Evolutionary conservation across 2,329 filamentous ascomycete species (phyloP), one percentile per base, ranked within the genome.

Genomic region (Talaromyces funiculosus): DNA sequence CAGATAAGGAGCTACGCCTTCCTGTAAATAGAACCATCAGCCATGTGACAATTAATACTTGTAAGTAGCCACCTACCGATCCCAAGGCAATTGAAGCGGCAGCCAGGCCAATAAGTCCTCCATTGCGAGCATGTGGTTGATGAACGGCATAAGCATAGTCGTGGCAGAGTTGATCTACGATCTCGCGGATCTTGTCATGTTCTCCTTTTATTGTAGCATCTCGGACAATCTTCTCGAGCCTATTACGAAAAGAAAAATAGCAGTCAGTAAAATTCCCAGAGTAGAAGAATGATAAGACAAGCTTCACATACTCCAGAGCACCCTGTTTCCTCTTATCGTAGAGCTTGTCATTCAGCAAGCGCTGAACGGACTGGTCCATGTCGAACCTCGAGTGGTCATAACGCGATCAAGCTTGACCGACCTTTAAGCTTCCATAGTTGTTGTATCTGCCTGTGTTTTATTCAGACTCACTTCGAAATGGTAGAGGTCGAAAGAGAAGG

Each of bases 291-390:
- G 10, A 51, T 5, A 35, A 10, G 29, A 16, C 22, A 10, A 54
- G 35, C 33, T 40, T n/a, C 24, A 56, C 61, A 35, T 86, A 96
- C 92, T 99, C 94, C 61, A 99, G 85, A 68, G 95, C 94, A 65
- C 94, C 94, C 71, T 92, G 88, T 78, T 99, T 99, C 73, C 95
- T 86, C 81, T 95, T 96, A 74, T 99, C 94, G 76, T 99, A 99
- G 72, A 97, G 88, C 84, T 97, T 99, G 79, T 99, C 94, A 74
- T 95, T 96, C 73, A 99, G 82, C 67, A 92, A 84, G 68, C 93
- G 90, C 77, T 95, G 91, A 73, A 97, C 90, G 73, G 87, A 88
- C 71, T 85, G 82, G 80, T 97, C 93, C 92, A 97, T 97, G 63
- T 65, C 69, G 59, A 59, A 55, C 63, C 43, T 55, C 35, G 31